These are phyloP conservation scores for Laguncularia racemosa DNA, from an alignment of 345 rosid species.

Conservation along the genomic window DNA sequence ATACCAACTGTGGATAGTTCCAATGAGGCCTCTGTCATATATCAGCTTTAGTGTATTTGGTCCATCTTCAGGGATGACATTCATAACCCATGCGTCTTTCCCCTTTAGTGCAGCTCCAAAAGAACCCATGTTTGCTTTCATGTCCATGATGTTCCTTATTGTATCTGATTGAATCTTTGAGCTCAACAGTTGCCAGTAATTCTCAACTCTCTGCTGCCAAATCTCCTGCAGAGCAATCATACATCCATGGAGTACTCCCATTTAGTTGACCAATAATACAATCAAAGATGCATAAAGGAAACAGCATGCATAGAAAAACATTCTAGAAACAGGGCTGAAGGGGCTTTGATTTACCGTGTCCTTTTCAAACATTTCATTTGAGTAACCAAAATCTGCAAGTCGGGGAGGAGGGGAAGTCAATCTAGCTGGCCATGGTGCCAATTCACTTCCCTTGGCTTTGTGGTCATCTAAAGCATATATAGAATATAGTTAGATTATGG, in stretches of 20 bases:
- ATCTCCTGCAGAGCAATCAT: slow-evolving; percentile 39
- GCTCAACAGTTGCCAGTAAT: slow-evolving; percentile 74
- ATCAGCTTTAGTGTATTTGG: slow-evolving; percentile 77
- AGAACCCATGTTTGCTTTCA: slow-evolving; percentile 92
- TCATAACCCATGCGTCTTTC: slow-evolving; percentile 95
- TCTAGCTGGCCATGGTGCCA: slow-evolving; percentile 99
- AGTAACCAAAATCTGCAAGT: slow-evolving; percentile 87
- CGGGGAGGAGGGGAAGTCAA: slow-evolving; percentile 77
- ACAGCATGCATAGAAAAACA: too few relatives aligned
- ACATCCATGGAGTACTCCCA: slow-evolving; percentile 7
- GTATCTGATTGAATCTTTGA: slow-evolving; percentile 62
- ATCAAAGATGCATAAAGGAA: not conserved
- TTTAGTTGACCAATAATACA: not conserved
- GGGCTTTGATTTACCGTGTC: slow-evolving; percentile 48
- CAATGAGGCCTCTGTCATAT: slow-evolving; percentile 84
- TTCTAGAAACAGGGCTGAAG: too few relatives aligned
- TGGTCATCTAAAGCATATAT: slow-evolving; percentile 55
- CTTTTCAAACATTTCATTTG: slow-evolving; percentile 68
- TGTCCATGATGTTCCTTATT: slow-evolving; percentile 91
- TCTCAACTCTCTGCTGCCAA: slow-evolving; percentile 70
- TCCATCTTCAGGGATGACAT: slow-evolving; percentile 69
- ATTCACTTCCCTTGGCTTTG: slow-evolving; percentile 68
- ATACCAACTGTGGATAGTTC: slow-evolving; percentile 79
- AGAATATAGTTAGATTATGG: slow-evolving; percentile 8
- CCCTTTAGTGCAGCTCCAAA: slow-evolving; percentile 84